These are phyloP conservation scores for Metschnikowia aberdeeniae DNA, from an alignment of 805 yeast genomes.

Conservation along the genomic window DNA sequence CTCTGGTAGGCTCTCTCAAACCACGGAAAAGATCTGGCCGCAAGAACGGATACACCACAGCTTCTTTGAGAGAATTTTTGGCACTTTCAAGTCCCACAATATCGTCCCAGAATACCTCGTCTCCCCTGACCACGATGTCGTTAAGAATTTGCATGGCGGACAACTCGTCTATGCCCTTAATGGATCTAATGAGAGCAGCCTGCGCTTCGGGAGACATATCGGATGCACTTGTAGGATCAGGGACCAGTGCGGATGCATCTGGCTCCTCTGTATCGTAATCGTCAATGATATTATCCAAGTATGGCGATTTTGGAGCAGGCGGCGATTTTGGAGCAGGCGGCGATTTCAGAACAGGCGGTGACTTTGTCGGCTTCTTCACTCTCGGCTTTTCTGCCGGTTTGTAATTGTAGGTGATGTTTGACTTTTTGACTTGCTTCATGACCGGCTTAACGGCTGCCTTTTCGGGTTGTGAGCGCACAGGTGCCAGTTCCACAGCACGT, in stretches of 20 bases:
- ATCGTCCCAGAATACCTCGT: conserved; percentile 91
- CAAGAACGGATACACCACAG: conserved; percentile 92
- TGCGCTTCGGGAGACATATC: conserved; percentile 24
- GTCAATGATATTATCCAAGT: conserved; percentile 24
- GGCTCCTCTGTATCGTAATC: conserved; percentile 20
- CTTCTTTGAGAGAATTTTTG: conserved; percentile 82
- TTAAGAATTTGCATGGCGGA: conserved; percentile 83
- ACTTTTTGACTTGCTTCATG: conserved; percentile 17
- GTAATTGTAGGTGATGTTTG: conserved; percentile 33
- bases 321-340: background rate
- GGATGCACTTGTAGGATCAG: conserved; percentile 1
- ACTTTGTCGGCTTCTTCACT: conserved; percentile 1
- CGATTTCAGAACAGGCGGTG: background rate
- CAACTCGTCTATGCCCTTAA: conserved; percentile 68
- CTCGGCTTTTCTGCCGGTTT: conserved; percentile 12
- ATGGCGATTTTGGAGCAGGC: conserved; percentile 18
- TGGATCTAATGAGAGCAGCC: conserved; percentile 39
- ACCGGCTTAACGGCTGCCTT: conserved; percentile 1
- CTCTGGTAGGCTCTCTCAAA: conserved; percentile 88
- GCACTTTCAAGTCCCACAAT: conserved; percentile 91
- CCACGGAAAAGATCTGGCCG: conserved; percentile 92
- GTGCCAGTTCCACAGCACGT: conserved; percentile 5
- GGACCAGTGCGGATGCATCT: background rate
- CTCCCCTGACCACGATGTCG: conserved; percentile 86
- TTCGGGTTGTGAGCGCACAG: conserved; percentile 1